A percentile compares a stretch with the other conserved stretches of the same genome.
Evolutionary conservation across 345 rosid genomes (phyloP).

Genomic region (Psidium guajava): DNA sequence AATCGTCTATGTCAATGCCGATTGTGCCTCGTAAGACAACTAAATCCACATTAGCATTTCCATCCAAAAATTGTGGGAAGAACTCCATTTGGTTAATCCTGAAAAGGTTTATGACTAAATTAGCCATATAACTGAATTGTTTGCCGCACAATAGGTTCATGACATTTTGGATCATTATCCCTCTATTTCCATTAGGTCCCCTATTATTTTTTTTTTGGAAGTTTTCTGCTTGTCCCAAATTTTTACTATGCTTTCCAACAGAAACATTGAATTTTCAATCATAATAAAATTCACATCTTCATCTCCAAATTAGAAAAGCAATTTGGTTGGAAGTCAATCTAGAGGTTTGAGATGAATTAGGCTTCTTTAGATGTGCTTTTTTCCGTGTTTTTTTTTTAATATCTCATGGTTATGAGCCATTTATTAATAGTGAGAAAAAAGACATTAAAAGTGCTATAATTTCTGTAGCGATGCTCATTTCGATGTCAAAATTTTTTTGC

Average conservation of each 20-base stretch:
- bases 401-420: not conserved
- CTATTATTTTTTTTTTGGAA: not conserved
- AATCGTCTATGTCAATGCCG: no score
- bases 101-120: not conserved
- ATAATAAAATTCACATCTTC: not conserved
- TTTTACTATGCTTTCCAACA: not conserved
- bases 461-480: no score
- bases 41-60: no score
- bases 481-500: no score
- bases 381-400: not conserved
- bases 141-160: fast-evolving
- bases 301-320: not conserved
- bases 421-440: not conserved
- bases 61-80: not conserved
- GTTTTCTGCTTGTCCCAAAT: not conserved
- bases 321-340: not conserved
- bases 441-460: no score
- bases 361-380: not conserved
- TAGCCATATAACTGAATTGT: not conserved
- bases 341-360: not conserved
- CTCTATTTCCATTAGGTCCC: not conserved
- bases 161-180: not conserved
- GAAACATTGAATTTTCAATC: not conserved
- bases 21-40: fast-evolving
- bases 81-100: not conserved